Evolutionary conservation across 345 rosid genomes (phyloP).

Genomic region (Salix exigua): DNA sequence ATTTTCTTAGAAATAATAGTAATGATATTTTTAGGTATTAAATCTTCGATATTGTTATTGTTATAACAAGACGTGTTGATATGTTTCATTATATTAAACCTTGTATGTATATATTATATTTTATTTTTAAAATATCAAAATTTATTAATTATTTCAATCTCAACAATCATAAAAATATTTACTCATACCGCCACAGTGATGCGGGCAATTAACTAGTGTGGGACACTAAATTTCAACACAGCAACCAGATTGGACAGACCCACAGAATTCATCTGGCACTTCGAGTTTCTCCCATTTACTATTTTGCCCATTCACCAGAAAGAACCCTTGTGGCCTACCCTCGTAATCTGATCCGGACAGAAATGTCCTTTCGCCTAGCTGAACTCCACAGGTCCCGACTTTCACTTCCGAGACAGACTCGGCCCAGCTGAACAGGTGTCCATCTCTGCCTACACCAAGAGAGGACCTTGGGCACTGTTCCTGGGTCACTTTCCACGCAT

Average conservation of each 20-base stretch:
- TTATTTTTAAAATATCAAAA: no score
- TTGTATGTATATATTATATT: no score
- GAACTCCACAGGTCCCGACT: constrained; percentile 41
- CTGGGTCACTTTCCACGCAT: constrained; percentile 39
- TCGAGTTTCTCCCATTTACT: constrained; percentile 35
- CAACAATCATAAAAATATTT: no score
- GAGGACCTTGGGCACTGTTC: constrained; percentile 33
- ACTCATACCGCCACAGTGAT: no score
- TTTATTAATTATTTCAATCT: no score
- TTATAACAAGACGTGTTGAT: no score
- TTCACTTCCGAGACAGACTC: constrained; percentile 11
- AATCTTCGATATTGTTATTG: no score
- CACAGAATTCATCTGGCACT: constrained; percentile 40
- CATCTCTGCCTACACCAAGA: constrained; percentile 7
- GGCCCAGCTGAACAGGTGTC: constrained; percentile 4
- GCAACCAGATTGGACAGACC: constrained; percentile 61
- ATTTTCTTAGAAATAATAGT: no score
- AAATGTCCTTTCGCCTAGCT: constrained; percentile 28
- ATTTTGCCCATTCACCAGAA: constrained; percentile 23
- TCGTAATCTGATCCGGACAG: constrained; percentile 50
- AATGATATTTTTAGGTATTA: no score
- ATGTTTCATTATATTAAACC: no score
- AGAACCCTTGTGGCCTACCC: constrained; percentile 48
- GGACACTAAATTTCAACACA: constrained; percentile 41
- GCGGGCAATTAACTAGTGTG: no score